Evolutionary conservation across 2,329 filamentous ascomycete species (phyloP).

Genomic region (Fusarium sp.): DNA sequence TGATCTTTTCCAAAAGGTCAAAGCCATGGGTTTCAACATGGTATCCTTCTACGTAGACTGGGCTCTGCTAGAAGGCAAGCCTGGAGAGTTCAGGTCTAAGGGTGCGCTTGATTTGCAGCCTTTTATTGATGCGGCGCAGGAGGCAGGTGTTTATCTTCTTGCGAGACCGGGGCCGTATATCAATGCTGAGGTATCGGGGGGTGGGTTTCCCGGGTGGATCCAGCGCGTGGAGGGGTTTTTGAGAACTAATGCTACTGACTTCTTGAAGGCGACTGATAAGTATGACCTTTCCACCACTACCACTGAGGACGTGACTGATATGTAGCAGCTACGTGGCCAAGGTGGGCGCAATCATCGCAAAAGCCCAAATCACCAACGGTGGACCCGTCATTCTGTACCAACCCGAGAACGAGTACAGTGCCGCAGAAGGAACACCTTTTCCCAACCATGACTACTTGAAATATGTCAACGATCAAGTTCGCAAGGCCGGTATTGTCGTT

Average conservation of each 20-base stretch:
- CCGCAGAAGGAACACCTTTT: conserved; percentile 62
- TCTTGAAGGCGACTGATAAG: conserved; percentile 73
- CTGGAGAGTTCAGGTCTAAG: conserved; percentile 74
- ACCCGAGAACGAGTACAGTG: conserved; percentile 83
- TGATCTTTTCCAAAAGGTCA: conserved; percentile 85
- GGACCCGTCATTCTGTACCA: conserved; percentile 83
- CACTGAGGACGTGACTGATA: too few species aligned
- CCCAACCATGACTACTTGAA: conserved; percentile 76
- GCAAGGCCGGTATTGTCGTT: conserved; percentile 75
- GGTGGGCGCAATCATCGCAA: conserved; percentile 74
- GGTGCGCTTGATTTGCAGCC: conserved; percentile 78
- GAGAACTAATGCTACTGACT: conserved; percentile 71
- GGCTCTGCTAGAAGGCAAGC: conserved; percentile 80
- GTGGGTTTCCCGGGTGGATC: conserved; percentile 85
- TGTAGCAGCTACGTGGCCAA: conserved; percentile 59
- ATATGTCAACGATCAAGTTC: conserved; percentile 75
- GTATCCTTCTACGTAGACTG: conserved; percentile 85
- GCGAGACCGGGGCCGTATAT: conserved; percentile 80
- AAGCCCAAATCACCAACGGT: conserved; percentile 83
- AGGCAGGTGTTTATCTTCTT: conserved; percentile 81
- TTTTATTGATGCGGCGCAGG: conserved; percentile 79
- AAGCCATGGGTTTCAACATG: conserved; percentile 80
- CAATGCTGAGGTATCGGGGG: conserved; percentile 80
- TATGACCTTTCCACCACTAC: too few species aligned
- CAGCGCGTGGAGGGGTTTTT: conserved; percentile 73